Evolutionary conservation across 1,284 basidiomycete species (phyloP).

Genomic region (Testicularia cyperi): DNA sequence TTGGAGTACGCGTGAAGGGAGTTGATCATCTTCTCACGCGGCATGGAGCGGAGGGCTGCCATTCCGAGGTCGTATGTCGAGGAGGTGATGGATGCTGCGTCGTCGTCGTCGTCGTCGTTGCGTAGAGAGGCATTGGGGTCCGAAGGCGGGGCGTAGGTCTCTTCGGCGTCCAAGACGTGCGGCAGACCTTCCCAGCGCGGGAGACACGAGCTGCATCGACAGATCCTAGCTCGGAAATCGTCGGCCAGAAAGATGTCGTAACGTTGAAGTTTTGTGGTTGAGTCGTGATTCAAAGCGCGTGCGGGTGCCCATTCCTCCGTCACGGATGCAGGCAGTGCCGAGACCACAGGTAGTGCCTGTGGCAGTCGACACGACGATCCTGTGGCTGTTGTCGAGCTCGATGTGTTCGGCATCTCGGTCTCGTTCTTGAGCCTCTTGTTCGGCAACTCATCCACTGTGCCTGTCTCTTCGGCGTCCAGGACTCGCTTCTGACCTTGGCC

Average conservation of each 20-base stretch:
- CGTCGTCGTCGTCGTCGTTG: constrained; percentile 39
- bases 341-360: constrained; percentile 5
- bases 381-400: background rate
- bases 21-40: constrained; percentile 60
- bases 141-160: constrained; percentile 58
- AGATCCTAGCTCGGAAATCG: constrained; percentile 58
- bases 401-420: background rate
- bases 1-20: constrained; percentile 58
- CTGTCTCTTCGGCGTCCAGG: background rate
- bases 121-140: constrained; percentile 28
- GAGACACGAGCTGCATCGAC: constrained; percentile 54
- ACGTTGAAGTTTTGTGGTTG: constrained; percentile 5
- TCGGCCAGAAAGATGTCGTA: constrained; percentile 56
- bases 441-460: background rate
- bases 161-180: constrained; percentile 60
- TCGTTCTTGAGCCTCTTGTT: constrained; percentile 16
- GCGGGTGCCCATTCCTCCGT: constrained; percentile 28
- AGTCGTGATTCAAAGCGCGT: background rate
- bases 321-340: constrained; percentile 7
- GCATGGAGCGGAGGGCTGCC: constrained; percentile 58
- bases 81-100: constrained; percentile 37
- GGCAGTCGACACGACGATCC: constrained; percentile 12
- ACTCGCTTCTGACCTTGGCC: background rate
- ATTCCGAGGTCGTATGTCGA: constrained; percentile 61
- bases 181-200: constrained; percentile 42